A percentile compares a stretch with the other conserved stretches of the same genome.
Evolutionary conservation across 2,329 filamentous ascomycete genomes (phyloP).

Genomic region (Aureobasidium subglaciale): DNA sequence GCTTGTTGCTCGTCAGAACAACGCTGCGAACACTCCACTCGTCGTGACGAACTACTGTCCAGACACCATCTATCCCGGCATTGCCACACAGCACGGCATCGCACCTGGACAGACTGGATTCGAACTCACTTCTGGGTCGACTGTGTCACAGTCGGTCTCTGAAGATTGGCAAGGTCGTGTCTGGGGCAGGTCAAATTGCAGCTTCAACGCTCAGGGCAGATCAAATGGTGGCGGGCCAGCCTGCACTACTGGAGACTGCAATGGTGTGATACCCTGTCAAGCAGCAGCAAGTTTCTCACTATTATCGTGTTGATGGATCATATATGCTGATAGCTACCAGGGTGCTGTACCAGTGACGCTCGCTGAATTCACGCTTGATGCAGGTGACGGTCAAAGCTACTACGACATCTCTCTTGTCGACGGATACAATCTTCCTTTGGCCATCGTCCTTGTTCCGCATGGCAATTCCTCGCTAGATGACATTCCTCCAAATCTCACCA

Average conservation of each 20-base stretch:
- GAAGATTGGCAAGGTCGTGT: conserved; percentile 73
- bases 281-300: conserved; percentile 52
- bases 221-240: conserved; percentile 44
- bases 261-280: conserved; percentile 60
- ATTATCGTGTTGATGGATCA: conserved; percentile 12
- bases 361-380: conserved; percentile 71
- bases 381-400: conserved; percentile 62
- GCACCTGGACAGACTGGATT: conserved; percentile 64
- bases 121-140: conserved; percentile 52
- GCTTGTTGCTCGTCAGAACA: conserved; percentile 22
- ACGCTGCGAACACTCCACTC: conserved; percentile 42
- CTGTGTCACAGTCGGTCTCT: conserved; percentile 57
- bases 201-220: conserved; percentile 59
- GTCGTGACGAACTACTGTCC: conserved; percentile 65
- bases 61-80: conserved; percentile 67
- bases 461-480: conserved; percentile 52
- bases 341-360: conserved; percentile 68
- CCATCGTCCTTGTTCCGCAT: conserved; percentile 45
- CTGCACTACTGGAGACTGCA: conserved; percentile 71
- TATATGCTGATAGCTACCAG: conserved; percentile 35
- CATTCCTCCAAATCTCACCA: conserved; percentile 69
- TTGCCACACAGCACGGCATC: conserved; percentile 64
- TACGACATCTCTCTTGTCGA: conserved; percentile 83
- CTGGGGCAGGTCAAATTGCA: conserved; percentile 81
- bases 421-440: conserved; percentile 72